A percentile compares a stretch with the other conserved stretches of the same genome.
These are phyloP conservation scores for Candida bentonensis DNA, from an alignment of 805 yeast genomes.

Conservation along the genomic window DNA sequence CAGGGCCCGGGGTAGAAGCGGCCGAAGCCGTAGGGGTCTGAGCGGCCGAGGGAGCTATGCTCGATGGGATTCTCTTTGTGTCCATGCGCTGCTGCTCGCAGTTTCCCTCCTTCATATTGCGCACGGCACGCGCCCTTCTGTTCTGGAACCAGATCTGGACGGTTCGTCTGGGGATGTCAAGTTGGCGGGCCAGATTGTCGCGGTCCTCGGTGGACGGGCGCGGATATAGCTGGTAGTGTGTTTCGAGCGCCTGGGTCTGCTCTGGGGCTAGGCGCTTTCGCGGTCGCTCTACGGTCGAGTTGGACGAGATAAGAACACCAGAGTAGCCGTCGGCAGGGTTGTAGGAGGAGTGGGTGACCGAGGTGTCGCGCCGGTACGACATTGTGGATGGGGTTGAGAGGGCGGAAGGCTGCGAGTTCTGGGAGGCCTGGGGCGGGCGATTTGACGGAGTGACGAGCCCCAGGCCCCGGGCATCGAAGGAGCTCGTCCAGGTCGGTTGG, in stretches of 20 bases:
- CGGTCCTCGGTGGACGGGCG: conserved; percentile 61
- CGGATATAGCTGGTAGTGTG: conserved; percentile 55
- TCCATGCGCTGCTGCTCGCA: not conserved
- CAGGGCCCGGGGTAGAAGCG: not conserved
- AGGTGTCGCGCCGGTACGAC: not conserved
- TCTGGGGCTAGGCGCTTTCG: conserved; percentile 13
- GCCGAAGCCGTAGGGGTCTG: not conserved
- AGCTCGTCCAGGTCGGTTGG: not conserved
- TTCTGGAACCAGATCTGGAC: conserved; percentile 88
- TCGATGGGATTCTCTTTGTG: too few relatives aligned
- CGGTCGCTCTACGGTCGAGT: conserved; percentile 1
- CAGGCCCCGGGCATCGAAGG: not conserved
- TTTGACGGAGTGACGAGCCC: conserved; percentile 1
- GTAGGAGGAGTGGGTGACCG: conserved; percentile 4
- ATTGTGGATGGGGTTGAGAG: conserved; percentile 2
- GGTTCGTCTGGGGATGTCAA: conserved; percentile 67
- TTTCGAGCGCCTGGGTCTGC: conserved; percentile 36
- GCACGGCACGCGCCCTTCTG: conserved; percentile 35
- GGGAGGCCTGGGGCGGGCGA: too few relatives aligned
- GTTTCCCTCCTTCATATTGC: conserved; percentile 21
- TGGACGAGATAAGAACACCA: not conserved
- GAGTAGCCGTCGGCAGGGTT: conserved; percentile 3
- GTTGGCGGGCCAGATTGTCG: conserved; percentile 49
- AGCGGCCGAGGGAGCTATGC: too few relatives aligned
- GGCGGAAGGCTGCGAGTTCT: conserved; percentile 3